Evolutionary conservation across 805 yeast genomes (phyloP).

Genomic region (Candida lessepsii): DNA sequence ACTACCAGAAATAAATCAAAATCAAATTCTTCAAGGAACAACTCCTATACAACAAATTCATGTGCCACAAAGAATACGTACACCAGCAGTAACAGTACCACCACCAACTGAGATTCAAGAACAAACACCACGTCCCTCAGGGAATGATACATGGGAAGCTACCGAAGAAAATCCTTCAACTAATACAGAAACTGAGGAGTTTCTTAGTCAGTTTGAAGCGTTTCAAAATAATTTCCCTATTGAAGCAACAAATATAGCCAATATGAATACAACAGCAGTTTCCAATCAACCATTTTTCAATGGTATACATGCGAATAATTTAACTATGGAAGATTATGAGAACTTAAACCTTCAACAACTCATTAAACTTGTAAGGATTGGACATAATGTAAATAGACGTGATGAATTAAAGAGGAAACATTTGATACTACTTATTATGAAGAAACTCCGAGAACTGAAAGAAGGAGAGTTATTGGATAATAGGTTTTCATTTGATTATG

Average conservation of each 20-base stretch:
- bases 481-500: conserved; percentile 27
- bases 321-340: conserved; percentile 41
- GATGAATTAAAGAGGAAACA: conserved; percentile 35
- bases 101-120: neutral
- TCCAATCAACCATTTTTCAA: conserved; percentile 18
- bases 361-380: conserved; percentile 34
- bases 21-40: too few species aligned
- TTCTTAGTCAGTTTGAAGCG: conserved; percentile 14
- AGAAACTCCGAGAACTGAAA: conserved; percentile 37
- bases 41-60: neutral
- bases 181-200: conserved; percentile 1
- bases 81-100: neutral
- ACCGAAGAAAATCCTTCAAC: neutral
- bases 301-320: conserved; percentile 21
- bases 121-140: neutral
- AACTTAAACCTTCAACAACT: conserved; percentile 36
- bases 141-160: conserved; percentile 1
- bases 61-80: neutral
- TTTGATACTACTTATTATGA: conserved; percentile 34
- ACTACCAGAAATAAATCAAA: too few species aligned
- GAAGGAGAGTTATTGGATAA: conserved; percentile 35
- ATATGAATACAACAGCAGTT: conserved; percentile 10
- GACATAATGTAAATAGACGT: conserved; percentile 9
- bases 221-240: conserved; percentile 15
- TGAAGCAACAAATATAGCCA: conserved; percentile 17